These are phyloP conservation scores for Gaeumannomyces tritici DNA, from an alignment of 2,329 filamentous ascomycete genomes.

Conservation along the genomic window DNA sequence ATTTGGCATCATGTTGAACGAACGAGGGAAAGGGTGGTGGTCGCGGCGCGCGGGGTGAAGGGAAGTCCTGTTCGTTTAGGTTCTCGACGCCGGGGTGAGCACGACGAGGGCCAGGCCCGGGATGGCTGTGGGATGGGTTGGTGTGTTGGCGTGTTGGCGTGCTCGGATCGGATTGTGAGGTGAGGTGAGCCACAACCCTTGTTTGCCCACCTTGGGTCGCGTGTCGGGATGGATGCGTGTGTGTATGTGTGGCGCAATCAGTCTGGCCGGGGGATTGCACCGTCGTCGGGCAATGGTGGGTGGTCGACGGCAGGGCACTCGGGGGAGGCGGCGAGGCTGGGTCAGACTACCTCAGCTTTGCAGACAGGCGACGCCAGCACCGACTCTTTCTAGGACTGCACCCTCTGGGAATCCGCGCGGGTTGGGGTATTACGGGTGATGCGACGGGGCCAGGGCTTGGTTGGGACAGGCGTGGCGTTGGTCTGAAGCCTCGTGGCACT, in stretches of 20 bases:
- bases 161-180: not conserved
- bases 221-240: not conserved
- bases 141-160: not conserved
- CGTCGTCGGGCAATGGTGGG: not conserved
- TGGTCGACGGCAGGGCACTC: not conserved
- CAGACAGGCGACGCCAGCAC: not conserved
- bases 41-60: not conserved
- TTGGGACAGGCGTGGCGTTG: too few species aligned
- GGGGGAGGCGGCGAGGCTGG: not conserved
- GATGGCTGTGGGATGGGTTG: not conserved
- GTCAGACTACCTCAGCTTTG: not conserved
- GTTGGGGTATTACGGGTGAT: not conserved
- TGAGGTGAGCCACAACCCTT: not conserved
- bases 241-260: not conserved
- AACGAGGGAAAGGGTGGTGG: too few species aligned
- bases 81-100: not conserved
- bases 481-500: not conserved
- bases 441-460: not conserved
- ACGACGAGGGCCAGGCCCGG: not conserved
- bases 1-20: slow-evolving; percentile 48
- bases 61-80: not conserved
- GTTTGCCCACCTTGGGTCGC: not conserved
- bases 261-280: not conserved
- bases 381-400: not conserved
- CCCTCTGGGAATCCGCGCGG: not conserved